These are phyloP conservation scores for Didymella segeticola DNA, from an alignment of 2,329 filamentous ascomycete genomes.

Conservation along the genomic window DNA sequence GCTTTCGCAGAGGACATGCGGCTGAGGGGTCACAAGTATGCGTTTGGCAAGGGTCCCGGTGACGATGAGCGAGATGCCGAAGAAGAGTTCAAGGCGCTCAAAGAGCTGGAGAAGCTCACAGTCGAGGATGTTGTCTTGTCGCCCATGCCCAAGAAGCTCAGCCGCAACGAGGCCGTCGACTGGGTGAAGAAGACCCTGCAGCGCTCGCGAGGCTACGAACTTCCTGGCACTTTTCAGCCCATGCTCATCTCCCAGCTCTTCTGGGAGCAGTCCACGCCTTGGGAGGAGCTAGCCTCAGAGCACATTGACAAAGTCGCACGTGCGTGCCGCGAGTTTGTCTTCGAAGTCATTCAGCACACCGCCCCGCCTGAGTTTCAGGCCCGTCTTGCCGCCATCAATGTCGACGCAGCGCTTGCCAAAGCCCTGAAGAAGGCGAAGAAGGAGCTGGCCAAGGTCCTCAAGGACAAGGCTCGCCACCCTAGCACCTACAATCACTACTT, in stretches of 20 bases:
- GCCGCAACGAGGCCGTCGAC: not conserved
- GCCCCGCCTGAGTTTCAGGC: not conserved
- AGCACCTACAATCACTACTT: conserved; percentile 62
- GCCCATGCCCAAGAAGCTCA: not conserved
- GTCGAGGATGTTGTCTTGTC: not conserved
- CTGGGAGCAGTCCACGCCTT: conserved; percentile 62
- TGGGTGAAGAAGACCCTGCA: conserved; percentile 51
- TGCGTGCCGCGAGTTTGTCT: not conserved
- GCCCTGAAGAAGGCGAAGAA: conserved; percentile 41
- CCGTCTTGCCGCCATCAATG: not conserved
- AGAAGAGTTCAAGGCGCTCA: not conserved
- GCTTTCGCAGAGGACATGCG: not conserved
- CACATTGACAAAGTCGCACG: conserved; percentile 38
- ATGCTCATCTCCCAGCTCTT: conserved; percentile 67
- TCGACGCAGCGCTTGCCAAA: conserved; percentile 4
- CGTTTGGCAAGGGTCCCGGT: not conserved
- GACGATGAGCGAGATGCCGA: not conserved
- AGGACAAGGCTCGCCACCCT: conserved; percentile 56
- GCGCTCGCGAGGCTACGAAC: conserved; percentile 60
- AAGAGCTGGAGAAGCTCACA: not conserved
- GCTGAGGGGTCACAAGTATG: not conserved
- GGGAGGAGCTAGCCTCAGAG: conserved; percentile 52
- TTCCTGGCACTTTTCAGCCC: conserved; percentile 68
- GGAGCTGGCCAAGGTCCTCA: conserved; percentile 57
- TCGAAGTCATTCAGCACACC: not conserved